phyloP scores from a whole-genome alignment of 306 rosid species.

The Lupinus albus region DNA sequence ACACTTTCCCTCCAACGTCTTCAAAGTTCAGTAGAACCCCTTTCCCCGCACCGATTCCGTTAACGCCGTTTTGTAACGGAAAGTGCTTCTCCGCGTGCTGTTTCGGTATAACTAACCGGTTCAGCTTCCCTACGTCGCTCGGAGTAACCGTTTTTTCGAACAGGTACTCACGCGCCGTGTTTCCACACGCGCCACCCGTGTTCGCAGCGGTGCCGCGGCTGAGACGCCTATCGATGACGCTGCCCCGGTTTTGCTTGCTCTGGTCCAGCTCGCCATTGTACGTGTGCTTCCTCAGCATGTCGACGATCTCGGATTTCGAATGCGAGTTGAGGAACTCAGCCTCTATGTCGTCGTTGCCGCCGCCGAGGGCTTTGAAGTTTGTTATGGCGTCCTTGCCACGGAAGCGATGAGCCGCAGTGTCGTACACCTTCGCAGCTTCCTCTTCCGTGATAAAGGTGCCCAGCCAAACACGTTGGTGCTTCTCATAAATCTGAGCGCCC shows the following conservation, averaged over 20 bases:
- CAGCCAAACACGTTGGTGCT: constrained; percentile 96
- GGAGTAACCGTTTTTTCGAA: constrained; percentile 94
- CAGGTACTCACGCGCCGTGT: constrained; percentile 65
- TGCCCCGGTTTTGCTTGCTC: constrained; percentile 65
- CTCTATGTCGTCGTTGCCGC: constrained; percentile 49
- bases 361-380: constrained; percentile 54
- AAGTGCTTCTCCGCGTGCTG: constrained; percentile 97
- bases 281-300: constrained; percentile 94
- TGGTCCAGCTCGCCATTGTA: constrained; percentile 85
- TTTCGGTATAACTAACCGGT: constrained; percentile 87
- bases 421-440: constrained; percentile 89
- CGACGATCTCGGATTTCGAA: constrained; percentile 90
- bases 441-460: constrained; percentile 94
- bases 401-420: constrained; percentile 83
- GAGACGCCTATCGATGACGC: constrained; percentile 35
- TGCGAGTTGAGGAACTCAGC: constrained; percentile 66
- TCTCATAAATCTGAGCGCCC: constrained; percentile 99
- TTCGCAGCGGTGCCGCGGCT: background rate
- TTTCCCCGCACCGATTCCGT: constrained; percentile 45
- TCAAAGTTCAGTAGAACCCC: constrained; percentile 78
- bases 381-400: constrained; percentile 95
- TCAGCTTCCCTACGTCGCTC: constrained; percentile 91
- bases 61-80: constrained; percentile 55
- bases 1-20: constrained; percentile 91
- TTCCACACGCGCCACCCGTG: background rate